Evolutionary conservation across 108 stramenopile species (phyloP).

Genomic region (Hondaea fermentalgiana): DNA sequence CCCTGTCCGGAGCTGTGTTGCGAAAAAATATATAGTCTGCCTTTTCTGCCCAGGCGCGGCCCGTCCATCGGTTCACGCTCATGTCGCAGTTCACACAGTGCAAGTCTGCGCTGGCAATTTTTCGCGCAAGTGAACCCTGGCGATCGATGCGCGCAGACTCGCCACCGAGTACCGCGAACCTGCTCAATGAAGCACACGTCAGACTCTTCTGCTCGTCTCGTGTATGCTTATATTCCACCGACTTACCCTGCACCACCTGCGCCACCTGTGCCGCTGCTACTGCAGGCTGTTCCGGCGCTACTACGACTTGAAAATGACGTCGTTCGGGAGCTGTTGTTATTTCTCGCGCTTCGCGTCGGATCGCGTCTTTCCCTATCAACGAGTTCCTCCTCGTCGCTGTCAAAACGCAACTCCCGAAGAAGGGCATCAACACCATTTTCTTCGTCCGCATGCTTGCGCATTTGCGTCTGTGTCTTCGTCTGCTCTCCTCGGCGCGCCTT

Average conservation of each 20-base stretch:
- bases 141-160: background rate
- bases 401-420: background rate
- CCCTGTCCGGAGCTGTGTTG: background rate
- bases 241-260: no score
- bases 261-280: no score
- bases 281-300: no score
- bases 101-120: background rate
- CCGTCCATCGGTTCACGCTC: background rate
- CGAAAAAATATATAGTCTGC: conserved; percentile 7
- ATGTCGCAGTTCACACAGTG: background rate
- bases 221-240: no score
- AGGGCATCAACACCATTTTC: background rate
- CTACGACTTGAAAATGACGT: no score
- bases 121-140: background rate
- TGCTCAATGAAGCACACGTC: background rate
- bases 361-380: no score
- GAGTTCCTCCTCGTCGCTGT: background rate
- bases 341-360: no score
- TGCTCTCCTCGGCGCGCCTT: background rate
- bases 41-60: background rate
- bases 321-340: no score
- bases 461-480: background rate
- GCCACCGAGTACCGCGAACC: background rate
- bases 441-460: background rate
- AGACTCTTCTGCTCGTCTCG: no score